A percentile compares a stretch with the other conserved stretches of the same genome.
phyloP scores from a whole-genome alignment of 805 yeast genomes.

The Kuraishia floccosa region DNA sequence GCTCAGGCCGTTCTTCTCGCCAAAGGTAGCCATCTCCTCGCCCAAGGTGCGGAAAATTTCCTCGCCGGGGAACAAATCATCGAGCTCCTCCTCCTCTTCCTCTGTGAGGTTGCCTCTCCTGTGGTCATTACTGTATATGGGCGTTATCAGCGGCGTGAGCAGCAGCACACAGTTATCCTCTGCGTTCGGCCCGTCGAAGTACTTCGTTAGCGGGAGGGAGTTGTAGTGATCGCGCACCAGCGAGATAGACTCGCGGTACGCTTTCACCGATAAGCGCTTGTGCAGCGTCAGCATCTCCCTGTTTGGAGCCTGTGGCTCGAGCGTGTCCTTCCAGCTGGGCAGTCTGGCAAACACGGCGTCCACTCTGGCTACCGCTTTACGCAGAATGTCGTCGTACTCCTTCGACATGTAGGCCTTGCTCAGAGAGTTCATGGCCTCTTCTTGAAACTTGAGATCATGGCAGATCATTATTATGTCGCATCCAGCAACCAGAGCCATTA shows the following conservation, averaged over 20 bases:
- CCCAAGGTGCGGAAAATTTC: constrained; percentile 45
- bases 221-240: constrained; percentile 40
- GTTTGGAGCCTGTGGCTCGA: constrained; percentile 18
- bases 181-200: constrained; percentile 16
- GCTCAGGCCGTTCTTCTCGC: constrained; percentile 7
- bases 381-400: constrained; percentile 26
- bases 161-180: constrained; percentile 14
- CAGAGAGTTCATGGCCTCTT: constrained; percentile 38
- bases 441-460: constrained; percentile 39
- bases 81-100: constrained; percentile 4
- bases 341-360: constrained; percentile 27
- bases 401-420: constrained; percentile 20
- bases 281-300: constrained; percentile 27
- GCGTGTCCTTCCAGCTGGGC: constrained; percentile 32
- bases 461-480: constrained; percentile 57
- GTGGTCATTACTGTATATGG: constrained; percentile 15
- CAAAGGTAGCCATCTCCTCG: constrained; percentile 25
- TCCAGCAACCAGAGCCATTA: constrained; percentile 50
- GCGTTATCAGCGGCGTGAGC: constrained; percentile 22
- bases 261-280: constrained; percentile 26
- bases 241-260: constrained; percentile 41
- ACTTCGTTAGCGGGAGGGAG: constrained; percentile 35
- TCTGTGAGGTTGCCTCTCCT: constrained; percentile 3
- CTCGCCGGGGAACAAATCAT: constrained; percentile 23
- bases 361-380: constrained; percentile 28